Evolutionary conservation across 2,329 filamentous ascomycete genomes (phyloP).

Genomic region (Hypoxylon sp.): DNA sequence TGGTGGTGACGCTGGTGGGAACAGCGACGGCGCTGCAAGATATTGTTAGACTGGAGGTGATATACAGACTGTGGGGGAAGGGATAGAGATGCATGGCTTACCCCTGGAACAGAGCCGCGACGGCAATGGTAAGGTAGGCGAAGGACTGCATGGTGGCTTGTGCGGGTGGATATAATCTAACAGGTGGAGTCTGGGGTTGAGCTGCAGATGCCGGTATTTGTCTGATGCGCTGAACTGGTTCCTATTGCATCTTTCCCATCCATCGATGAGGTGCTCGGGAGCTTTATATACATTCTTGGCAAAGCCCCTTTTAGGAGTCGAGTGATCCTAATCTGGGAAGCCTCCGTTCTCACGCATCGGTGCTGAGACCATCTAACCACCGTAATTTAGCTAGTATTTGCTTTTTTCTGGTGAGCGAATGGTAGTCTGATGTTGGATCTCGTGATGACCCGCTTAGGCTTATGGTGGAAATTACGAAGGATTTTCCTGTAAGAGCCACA

Average conservation of each 20-base stretch:
- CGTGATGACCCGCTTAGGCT: conserved; percentile 24
- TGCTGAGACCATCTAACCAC: conserved; percentile 11
- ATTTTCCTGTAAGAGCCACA: conserved; percentile 19
- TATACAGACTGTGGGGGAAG: background rate
- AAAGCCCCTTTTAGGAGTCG: conserved; percentile 7
- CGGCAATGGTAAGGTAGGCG: conserved; percentile 29
- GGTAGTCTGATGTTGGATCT: conserved; percentile 5
- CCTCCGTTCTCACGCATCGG: background rate
- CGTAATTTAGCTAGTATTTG: conserved; percentile 20
- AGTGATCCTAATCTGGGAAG: background rate
- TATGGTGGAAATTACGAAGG: conserved; percentile 39
- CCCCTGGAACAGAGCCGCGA: conserved; percentile 38
- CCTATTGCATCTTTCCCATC: conserved; percentile 17
- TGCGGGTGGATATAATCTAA: conserved; percentile 10
- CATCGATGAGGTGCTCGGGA: conserved; percentile 22
- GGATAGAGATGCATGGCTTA: conserved; percentile 14
- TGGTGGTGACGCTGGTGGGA: conserved; percentile 26
- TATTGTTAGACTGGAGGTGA: conserved; percentile 4
- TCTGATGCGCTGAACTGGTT: conserved; percentile 14
- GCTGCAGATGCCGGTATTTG: conserved; percentile 13
- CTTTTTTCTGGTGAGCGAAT: conserved; percentile 25
- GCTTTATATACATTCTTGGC: conserved; percentile 40
- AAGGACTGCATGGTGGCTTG: conserved; percentile 32
- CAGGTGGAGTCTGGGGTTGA: conserved; percentile 12
- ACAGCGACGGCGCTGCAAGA: conserved; percentile 29